Evolutionary conservation across 495 filamentous ascomycete species (phyloP).

Genomic region (Cercophora scortea): DNA sequence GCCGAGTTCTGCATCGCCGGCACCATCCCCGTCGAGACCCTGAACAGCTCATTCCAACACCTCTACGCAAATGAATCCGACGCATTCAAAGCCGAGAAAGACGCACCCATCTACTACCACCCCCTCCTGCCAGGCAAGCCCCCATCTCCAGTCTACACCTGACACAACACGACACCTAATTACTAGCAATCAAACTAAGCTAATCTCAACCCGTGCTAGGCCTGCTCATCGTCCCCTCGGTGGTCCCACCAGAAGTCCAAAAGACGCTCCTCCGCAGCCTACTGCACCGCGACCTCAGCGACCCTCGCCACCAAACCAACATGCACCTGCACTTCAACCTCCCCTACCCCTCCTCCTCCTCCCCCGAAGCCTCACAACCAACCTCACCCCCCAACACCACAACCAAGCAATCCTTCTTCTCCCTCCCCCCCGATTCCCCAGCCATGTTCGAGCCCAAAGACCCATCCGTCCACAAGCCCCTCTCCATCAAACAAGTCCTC

Average conservation of each 20-base stretch:
- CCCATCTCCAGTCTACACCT: not conserved
- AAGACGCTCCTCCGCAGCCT: constrained; percentile 56
- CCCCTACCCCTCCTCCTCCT: constrained; percentile 46
- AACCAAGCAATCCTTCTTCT: constrained; percentile 35
- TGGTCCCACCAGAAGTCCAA: constrained; percentile 64
- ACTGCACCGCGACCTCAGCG: constrained; percentile 72
- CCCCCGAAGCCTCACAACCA: not conserved
- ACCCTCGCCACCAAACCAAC: constrained; percentile 72
- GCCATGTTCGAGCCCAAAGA: constrained; percentile 56
- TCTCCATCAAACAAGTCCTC: constrained; percentile 58
- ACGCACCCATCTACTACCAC: constrained; percentile 28
- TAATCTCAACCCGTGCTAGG: constrained; percentile 36
- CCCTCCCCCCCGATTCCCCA: constrained; percentile 26
- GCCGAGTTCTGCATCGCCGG: constrained; percentile 27
- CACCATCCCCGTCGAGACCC: constrained; percentile 24
- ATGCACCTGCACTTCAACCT: constrained; percentile 75
- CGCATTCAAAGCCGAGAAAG: constrained; percentile 13
- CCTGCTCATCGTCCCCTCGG: constrained; percentile 62
- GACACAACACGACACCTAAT: not conserved
- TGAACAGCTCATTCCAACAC: constrained; percentile 30
- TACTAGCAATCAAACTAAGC: not conserved
- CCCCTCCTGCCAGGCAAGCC: constrained; percentile 31
- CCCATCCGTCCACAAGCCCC: constrained; percentile 55
- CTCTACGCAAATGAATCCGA: constrained; percentile 14
- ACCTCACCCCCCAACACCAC: too few relatives aligned